phyloP scores from a whole-genome alignment of 306 rosid genomes.

The Ziziphus jujuba region DNA sequence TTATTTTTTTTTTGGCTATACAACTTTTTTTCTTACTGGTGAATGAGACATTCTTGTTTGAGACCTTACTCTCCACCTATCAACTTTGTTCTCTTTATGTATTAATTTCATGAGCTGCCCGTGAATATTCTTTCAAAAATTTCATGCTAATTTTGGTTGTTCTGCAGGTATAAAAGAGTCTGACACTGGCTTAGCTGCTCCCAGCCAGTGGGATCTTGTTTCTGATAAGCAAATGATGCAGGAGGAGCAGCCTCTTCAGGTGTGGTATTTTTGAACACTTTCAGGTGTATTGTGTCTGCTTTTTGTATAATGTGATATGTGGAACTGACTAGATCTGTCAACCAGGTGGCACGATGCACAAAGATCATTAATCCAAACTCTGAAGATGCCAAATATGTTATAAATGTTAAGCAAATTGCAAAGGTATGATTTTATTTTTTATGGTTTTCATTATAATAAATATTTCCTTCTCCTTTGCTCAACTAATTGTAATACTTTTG shows the following conservation, averaged over 20 bases:
- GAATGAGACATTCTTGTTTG: too few relatives aligned
- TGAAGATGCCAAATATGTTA: constrained; percentile 95
- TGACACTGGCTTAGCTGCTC: constrained; percentile 98
- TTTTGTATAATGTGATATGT: constrained; percentile 17
- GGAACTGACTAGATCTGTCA: constrained; percentile 23
- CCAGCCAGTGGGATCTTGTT: constrained; percentile 99
- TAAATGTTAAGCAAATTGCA: constrained; percentile 96
- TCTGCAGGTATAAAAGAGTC: constrained; percentile 92
- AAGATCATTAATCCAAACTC: constrained; percentile 96
- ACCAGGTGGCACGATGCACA: constrained; percentile 95
- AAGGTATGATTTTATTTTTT: constrained; percentile 45
- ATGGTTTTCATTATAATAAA: not conserved
- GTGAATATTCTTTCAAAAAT: not conserved
- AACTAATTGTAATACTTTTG: not conserved
- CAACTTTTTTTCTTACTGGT: too few relatives aligned
- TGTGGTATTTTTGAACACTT: constrained; percentile 12
- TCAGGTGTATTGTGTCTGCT: not conserved
- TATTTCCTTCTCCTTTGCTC: not conserved
- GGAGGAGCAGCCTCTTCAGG: constrained; percentile 99
- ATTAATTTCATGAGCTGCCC: not conserved
- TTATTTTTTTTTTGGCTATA: too few relatives aligned
- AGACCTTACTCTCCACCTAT: too few relatives aligned
- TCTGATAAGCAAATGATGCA: constrained; percentile 99
- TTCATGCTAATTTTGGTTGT: not conserved
- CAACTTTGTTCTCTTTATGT: too few relatives aligned